Conservation (phyloP, 352 stramenopile species). For the Globisporangium sylvaticum region DNA sequence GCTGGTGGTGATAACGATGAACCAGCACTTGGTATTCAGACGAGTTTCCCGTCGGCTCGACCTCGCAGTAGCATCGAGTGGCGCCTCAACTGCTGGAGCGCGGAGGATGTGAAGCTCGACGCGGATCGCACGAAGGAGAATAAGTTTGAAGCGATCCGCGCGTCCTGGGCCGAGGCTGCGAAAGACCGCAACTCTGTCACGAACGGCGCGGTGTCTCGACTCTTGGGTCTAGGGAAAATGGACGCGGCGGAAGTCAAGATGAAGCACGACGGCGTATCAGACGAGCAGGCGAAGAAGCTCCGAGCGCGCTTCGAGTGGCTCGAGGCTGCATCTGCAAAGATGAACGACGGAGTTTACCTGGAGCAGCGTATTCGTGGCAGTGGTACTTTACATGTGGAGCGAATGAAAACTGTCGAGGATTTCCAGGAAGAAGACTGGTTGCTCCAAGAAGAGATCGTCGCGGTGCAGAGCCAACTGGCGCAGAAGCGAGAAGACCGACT, state of each 20-base stretch:
- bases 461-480: constrained; percentile 23
- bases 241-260: constrained; percentile 38
- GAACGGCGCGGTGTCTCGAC: constrained; percentile 43
- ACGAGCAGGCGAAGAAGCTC: constrained; percentile 41
- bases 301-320: constrained; percentile 43
- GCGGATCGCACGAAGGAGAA: constrained; percentile 53
- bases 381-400: not conserved
- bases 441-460: constrained; percentile 27
- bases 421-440: constrained; percentile 26
- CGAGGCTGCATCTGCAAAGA: constrained; percentile 17
- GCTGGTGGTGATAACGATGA: not conserved
- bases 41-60: constrained; percentile 4
- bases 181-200: constrained; percentile 40
- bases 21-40: not conserved
- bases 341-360: constrained; percentile 9
- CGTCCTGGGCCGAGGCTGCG: constrained; percentile 44
- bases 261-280: constrained; percentile 34
- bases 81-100: constrained; percentile 56
- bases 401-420: constrained; percentile 22
- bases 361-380: not conserved
- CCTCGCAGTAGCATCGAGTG: constrained; percentile 21
- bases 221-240: constrained; percentile 42
- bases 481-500: constrained; percentile 25
- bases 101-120: constrained; percentile 57
- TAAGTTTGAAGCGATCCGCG: constrained; percentile 45